Evolutionary conservation across 1,139 yeast genomes (phyloP), one percentile per base, ranked within the genome.

Genomic region (Candida freyschussii): DNA sequence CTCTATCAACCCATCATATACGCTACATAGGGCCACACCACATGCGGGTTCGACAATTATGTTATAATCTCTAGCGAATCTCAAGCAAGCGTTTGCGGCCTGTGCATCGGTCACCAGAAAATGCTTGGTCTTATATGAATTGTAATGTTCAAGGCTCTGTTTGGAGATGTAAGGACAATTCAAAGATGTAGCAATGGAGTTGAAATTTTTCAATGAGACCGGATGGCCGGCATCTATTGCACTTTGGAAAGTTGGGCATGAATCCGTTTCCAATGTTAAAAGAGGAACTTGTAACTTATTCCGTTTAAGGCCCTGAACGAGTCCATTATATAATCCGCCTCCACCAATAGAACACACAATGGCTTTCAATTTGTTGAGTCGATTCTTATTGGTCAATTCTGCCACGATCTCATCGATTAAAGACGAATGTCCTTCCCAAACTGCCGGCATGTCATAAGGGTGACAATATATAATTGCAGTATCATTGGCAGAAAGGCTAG

Each of bases 281-380:
- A 76, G 59, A 2, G 75, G 72, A 1, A 72, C 65, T 1, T 58
- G 50, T 40, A 71, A 47, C 2, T 58, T 55, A 42, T 69, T 57
- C 26, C 63, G 57, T 27, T 62, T 55, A 37, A 79, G 52, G 0
- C 89, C 89, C 36, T 59, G 55, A 26, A 75, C 69, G 6, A 80
- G 57, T 0, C 91, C 91, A 47, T 69, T 67, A 57, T 72, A 78
- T 19, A 81, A 63, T 0, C 91, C 89, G 6, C 87, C 89, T 5
- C 89, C 91, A 7, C 89, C 91, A 31, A 76, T 75, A 17, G 86
- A 73, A 47, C 84, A 70, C 1, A 78, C 73, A 25, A 81, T 61
- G 0, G 78, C 85, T 44, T 69, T 75, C 7, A 82, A 63, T 24
- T 58, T 59, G 21, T 48, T 39, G 17, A 51, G 27, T 12, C 39